Evolutionary conservation across 2,329 filamentous ascomycete genomes (phyloP).

Genomic region (Hirsutella rhossiliensis): DNA sequence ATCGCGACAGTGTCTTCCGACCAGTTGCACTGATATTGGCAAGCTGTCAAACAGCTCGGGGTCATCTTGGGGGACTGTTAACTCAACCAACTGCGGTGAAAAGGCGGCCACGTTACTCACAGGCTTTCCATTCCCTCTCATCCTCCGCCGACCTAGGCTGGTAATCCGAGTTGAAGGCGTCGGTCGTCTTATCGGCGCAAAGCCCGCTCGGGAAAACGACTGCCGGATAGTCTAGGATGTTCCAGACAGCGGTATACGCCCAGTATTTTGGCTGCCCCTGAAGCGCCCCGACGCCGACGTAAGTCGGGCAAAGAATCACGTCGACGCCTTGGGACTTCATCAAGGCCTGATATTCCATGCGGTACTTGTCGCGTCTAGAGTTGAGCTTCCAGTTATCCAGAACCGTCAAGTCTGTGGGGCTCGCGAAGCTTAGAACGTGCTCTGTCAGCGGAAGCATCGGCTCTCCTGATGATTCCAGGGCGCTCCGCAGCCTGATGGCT

Average conservation of each 20-base stretch:
- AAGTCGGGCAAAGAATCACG: background rate
- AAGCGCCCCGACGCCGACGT: background rate
- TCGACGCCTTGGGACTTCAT: background rate
- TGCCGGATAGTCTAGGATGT: background rate
- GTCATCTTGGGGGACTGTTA: background rate
- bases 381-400: background rate
- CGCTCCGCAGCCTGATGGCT: background rate
- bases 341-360: background rate
- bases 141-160: background rate
- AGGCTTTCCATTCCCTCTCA: background rate
- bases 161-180: background rate
- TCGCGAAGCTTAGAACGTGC: background rate
- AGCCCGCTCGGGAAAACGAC: background rate
- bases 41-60: background rate
- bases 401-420: background rate
- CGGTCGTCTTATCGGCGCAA: background rate
- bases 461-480: background rate
- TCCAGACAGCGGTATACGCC: background rate
- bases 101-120: background rate
- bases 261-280: background rate
- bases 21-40: background rate
- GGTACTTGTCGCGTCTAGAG: background rate
- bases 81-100: background rate
- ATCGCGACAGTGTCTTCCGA: background rate
- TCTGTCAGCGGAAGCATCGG: background rate